Base-by-base conservation (phyloP, 164 flowering plant genomes). In the Amborella trichopoda region DNA sequence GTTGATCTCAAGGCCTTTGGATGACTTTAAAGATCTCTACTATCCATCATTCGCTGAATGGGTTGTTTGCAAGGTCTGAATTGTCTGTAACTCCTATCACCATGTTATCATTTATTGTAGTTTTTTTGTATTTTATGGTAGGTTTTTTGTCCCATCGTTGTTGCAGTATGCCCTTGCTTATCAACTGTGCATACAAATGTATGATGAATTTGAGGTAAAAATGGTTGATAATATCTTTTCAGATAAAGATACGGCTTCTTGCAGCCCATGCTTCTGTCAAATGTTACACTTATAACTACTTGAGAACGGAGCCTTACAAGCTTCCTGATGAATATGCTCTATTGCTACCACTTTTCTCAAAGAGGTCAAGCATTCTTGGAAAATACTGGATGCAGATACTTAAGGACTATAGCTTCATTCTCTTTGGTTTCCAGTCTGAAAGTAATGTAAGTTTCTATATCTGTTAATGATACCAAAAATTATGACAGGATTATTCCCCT, bases 1-100 rank as follows among this genome's bases (percentile, higher is more conserved):
- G 26, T 64, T 84, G 57, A 80, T 91, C 49, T 87, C 95, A 45
- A 87, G 80, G 18, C 96, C 93, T 38, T 56, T 91, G 58, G 59
- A 70, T 71, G 95, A 87, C 52, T 77, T 84, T 55, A 72, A 76
- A 56, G 86, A 76, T 55, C 73, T 91, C 4, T 91, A 78, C 55
- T 91, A 82, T 76, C 99, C 99, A 57, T 91, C 99, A 25, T 91
- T 82, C 75, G 90, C 99, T 24, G 99, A 91, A 70, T 91, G 99
- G 99, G 99, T 91, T 43, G 75, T 94, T 36, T 78, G 86, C 88
- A 84, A 80, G 99, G 99, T 87, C 64, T 50, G 23, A 53, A 18
- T 22, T 5, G 16, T 43, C 27, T 23, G 11, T 6, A 14, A 37
- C n/a, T n/a, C n/a, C n/a, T n/a, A n/a, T n/a, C n/a, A n/a, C n/a